Evolutionary conservation across 768 basidiomycete genomes (phyloP).

Genomic region (Lactarius deliciosus): DNA sequence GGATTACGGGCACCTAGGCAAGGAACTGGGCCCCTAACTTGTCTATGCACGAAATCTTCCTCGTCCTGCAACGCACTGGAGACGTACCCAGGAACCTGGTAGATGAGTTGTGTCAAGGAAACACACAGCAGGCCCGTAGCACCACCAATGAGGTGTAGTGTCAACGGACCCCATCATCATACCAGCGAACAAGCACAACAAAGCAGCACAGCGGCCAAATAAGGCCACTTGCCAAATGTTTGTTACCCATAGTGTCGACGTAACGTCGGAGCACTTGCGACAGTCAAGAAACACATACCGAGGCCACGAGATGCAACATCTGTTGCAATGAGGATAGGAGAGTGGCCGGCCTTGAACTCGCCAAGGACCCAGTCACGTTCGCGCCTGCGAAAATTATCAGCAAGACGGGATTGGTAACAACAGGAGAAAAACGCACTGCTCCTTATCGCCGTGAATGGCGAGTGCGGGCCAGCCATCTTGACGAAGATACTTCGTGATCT

Average conservation of each 20-base stretch:
- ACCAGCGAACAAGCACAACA: constrained; percentile 29
- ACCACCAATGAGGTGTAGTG: constrained; percentile 21
- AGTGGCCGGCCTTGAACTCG: constrained; percentile 98
- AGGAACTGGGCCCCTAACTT: constrained; percentile 32
- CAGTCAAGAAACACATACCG: constrained; percentile 73
- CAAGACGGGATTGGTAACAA: not conserved
- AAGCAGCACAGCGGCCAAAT: constrained; percentile 19
- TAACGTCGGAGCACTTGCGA: constrained; percentile 47
- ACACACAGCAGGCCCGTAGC: constrained; percentile 27
- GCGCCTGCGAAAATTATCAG: constrained; percentile 49
- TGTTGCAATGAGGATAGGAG: constrained; percentile 97
- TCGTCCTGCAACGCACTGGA: constrained; percentile 40
- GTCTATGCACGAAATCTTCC: constrained; percentile 37
- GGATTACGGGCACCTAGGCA: constrained; percentile 29
- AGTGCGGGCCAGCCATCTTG: constrained; percentile 99
- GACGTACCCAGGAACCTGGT: constrained; percentile 40
- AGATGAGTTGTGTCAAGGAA: constrained; percentile 33
- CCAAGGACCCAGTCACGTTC: constrained; percentile 99
- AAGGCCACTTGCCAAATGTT: constrained; percentile 32
- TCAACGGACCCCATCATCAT: constrained; percentile 29
- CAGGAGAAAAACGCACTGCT: constrained; percentile 63
- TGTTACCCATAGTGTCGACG: constrained; percentile 37
- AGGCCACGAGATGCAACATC: constrained; percentile 99
- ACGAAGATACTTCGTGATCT: constrained; percentile 95
- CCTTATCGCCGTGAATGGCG: constrained; percentile 99